Evolutionary conservation across 108 stramenopile genomes (phyloP).

Genomic region (Nitzschia sp.): DNA sequence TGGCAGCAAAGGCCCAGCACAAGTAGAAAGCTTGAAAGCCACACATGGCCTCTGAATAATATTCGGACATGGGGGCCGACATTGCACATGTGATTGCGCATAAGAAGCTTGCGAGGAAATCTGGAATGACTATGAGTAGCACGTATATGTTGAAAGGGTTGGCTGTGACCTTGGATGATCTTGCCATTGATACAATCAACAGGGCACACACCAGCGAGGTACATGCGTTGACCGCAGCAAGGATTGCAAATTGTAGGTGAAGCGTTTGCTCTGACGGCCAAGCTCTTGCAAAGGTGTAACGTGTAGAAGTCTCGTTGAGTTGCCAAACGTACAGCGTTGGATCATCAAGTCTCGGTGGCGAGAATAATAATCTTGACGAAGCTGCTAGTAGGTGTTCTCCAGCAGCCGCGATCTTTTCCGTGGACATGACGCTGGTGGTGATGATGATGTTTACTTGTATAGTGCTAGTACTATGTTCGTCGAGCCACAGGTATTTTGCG

Average conservation of each 20-base stretch:
- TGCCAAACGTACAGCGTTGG: too few relatives aligned
- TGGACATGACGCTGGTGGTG: too few relatives aligned
- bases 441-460: too few relatives aligned
- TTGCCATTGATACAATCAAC: not conserved
- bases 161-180: not conserved
- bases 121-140: not conserved
- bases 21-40: not conserved
- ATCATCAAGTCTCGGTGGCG: too few relatives aligned
- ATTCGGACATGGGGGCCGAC: not conserved
- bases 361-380: too few relatives aligned
- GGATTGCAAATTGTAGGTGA: not conserved
- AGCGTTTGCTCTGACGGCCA: not conserved
- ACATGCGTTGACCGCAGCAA: not conserved
- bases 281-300: not conserved
- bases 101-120: not conserved
- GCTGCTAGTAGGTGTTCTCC: too few relatives aligned
- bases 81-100: not conserved
- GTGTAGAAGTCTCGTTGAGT: not conserved
- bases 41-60: not conserved
- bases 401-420: too few relatives aligned
- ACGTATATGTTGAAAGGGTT: not conserved
- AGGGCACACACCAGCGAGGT: not conserved
- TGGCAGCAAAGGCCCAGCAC: not conserved
- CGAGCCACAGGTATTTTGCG: too few relatives aligned
- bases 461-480: too few relatives aligned